Evolutionary conservation across 2,329 filamentous ascomycete genomes (phyloP).

Genomic region (Trichoderma sp.): DNA sequence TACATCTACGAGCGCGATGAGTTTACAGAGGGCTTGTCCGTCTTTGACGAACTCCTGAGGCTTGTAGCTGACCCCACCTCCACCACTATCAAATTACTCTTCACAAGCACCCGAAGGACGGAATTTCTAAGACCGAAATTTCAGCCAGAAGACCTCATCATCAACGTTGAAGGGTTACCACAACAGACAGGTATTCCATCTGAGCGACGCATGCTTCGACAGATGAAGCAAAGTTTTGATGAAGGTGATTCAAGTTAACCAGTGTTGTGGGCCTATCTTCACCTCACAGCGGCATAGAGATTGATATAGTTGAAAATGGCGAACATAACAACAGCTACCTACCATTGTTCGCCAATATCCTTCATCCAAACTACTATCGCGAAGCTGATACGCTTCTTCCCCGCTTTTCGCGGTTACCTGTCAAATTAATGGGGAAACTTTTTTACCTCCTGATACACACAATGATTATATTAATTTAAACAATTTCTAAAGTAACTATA

Average conservation of each 20-base stretch:
- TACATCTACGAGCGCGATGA: background rate
- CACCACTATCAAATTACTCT: background rate
- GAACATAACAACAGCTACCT: too few species aligned
- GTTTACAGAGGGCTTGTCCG: background rate
- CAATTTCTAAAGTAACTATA: background rate
- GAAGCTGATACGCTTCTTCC: too few species aligned
- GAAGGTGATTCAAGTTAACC: too few species aligned
- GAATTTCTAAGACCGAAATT: background rate
- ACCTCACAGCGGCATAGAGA: too few species aligned
- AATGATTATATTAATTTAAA: background rate
- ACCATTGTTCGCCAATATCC: too few species aligned
- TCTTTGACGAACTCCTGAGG: background rate
- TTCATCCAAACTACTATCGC: too few species aligned
- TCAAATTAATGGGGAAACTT: too few species aligned
- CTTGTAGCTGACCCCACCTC: background rate
- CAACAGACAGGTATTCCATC: background rate
- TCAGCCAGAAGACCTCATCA: background rate
- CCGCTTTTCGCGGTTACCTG: too few species aligned
- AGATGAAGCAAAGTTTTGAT: background rate
- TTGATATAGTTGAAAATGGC: too few species aligned
- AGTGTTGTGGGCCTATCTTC: too few species aligned
- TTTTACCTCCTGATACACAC: background rate
- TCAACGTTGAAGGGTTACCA: background rate
- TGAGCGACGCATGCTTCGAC: background rate
- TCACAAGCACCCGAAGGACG: background rate